These are phyloP conservation scores for Pseudonitzschia delicatissima DNA, from an alignment of 108 stramenopile species.

Conservation along the genomic window DNA sequence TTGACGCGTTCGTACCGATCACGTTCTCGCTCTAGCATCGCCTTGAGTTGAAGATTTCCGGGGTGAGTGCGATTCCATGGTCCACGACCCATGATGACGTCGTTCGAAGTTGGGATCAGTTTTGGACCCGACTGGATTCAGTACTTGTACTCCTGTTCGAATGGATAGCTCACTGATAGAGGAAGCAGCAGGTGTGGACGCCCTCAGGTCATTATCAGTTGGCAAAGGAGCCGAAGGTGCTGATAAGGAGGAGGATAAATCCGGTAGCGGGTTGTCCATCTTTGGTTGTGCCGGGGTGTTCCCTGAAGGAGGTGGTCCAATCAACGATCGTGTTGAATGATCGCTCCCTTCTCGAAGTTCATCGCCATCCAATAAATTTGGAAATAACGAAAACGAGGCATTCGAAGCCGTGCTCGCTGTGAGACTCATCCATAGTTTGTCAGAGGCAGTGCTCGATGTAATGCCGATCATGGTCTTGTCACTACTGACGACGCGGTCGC, in stretches of 20 bases:
- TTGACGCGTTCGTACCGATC: not conserved
- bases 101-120: not conserved
- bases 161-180: no score
- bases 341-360: no score
- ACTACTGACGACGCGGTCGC: not conserved
- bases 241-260: no score
- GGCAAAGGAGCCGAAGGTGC: no score
- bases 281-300: no score
- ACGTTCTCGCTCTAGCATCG: not conserved
- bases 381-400: not conserved
- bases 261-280: no score
- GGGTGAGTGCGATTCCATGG: not conserved
- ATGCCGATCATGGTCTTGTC: not conserved
- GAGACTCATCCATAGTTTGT: not conserved
- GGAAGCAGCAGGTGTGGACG: not conserved
- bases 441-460: not conserved
- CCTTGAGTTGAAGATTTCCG: not conserved
- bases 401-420: not conserved
- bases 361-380: not conserved
- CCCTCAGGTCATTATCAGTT: not conserved
- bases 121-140: no score
- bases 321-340: no score
- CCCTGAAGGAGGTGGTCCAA: no score
- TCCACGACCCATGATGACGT: constrained; percentile 8
- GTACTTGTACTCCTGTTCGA: no score